phyloP scores from a whole-genome alignment of 148 eudicot genomes.

The Silene uniflora region DNA sequence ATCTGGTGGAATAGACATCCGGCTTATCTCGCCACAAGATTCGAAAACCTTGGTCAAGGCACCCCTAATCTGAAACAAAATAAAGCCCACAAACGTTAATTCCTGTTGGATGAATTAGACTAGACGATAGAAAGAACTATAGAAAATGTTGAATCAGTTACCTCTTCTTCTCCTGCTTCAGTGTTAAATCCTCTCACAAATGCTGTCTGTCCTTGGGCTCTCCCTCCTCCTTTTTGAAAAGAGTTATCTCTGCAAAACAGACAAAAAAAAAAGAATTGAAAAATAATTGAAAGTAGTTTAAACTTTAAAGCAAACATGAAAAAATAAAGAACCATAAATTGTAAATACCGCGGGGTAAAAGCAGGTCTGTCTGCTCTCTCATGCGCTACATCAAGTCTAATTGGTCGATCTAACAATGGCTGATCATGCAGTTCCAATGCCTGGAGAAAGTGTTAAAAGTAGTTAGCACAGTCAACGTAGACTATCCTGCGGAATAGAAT shows the following conservation, averaged over 20 bases:
- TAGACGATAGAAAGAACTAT: not conserved
- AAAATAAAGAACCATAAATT: constrained; percentile 4
- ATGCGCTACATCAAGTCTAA: constrained; percentile 64
- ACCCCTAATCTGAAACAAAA: constrained; percentile 48
- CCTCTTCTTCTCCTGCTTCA: constrained; percentile 50
- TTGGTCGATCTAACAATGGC: constrained; percentile 41
- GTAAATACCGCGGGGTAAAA: constrained; percentile 56
- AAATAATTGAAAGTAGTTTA: not conserved
- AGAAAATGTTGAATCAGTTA: not conserved
- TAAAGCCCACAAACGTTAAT: not conserved
- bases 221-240: constrained; percentile 52
- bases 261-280: not conserved
- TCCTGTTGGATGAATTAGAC: not conserved
- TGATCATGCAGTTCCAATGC: constrained; percentile 57
- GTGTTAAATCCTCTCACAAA: constrained; percentile 70
- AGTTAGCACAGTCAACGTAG: not conserved
- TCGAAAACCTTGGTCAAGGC: constrained; percentile 58
- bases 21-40: constrained; percentile 69
- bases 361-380: constrained; percentile 72
- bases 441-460: constrained; percentile 22
- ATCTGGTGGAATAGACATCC: constrained; percentile 58
- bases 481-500: too few species aligned
- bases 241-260: constrained; percentile 37
- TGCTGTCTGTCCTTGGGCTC: constrained; percentile 38
- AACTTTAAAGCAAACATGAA: not conserved